Conservation (phyloP, 225 moss, liverwort and hornwort genomes). For the Marchantia paleacea region DNA sequence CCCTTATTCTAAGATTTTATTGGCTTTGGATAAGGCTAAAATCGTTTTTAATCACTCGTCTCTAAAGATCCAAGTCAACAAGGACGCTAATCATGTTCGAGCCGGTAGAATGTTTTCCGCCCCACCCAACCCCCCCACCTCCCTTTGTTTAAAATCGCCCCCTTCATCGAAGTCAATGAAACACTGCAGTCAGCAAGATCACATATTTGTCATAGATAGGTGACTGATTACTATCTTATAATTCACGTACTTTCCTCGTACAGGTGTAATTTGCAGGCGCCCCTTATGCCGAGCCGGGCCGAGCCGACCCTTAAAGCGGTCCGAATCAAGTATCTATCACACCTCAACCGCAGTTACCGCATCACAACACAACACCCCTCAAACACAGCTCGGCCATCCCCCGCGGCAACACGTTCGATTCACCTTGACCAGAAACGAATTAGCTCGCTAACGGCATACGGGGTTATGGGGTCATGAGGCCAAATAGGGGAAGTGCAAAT, state of each 20-base stretch:
- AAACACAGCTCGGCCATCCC: too few species aligned
- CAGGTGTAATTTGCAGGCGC: neutral
- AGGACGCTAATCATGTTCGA: neutral
- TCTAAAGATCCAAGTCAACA: neutral
- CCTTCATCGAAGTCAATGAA: neutral
- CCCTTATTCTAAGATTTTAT: neutral
- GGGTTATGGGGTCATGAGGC: too few species aligned
- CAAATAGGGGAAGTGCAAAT: too few species aligned
- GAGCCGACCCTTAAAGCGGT: slow-evolving; percentile 1
- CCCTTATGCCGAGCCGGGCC: neutral
- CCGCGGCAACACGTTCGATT: too few species aligned
- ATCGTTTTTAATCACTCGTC: neutral
- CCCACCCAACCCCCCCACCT: too few species aligned
- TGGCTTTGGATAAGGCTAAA: neutral
- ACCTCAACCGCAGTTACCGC: neutral
- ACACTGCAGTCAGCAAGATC: neutral
- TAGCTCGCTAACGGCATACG: too few species aligned
- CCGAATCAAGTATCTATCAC: neutral
- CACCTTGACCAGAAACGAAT: too few species aligned
- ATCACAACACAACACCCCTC: too few species aligned
- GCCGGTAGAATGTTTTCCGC: neutral
- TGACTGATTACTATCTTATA: neutral
- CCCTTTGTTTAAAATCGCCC: neutral
- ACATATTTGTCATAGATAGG: neutral
- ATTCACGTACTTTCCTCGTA: neutral